Conservation (phyloP, 768 basidiomycete genomes). For the Tulasnella sp. region DNA sequence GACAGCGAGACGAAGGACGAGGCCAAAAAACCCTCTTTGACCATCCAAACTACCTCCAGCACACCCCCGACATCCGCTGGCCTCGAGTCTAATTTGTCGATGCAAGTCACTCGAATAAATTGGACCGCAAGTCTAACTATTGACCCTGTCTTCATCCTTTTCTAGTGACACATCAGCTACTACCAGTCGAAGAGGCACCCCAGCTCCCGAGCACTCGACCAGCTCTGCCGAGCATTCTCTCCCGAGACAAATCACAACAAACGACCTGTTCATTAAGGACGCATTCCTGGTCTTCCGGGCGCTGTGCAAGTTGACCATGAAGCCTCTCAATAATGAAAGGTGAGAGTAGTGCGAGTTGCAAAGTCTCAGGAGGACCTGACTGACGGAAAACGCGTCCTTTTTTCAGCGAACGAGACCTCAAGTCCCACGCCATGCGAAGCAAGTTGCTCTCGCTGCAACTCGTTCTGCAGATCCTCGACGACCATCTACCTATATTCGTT, state of each 20-base stretch:
- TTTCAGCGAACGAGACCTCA: constrained; percentile 83
- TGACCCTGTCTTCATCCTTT: not conserved
- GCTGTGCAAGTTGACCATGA: constrained; percentile 96
- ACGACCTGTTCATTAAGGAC: constrained; percentile 92
- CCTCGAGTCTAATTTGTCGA: not conserved
- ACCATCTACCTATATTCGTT: constrained; percentile 83
- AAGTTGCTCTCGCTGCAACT: constrained; percentile 92
- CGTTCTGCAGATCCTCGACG: constrained; percentile 82
- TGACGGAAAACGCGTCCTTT: not conserved
- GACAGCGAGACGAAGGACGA: not conserved
- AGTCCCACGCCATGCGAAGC: constrained; percentile 95
- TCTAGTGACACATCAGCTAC: not conserved
- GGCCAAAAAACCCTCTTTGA: not conserved
- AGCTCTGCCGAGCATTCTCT: constrained; percentile 24
- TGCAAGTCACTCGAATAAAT: not conserved
- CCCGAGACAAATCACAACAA: constrained; percentile 49
- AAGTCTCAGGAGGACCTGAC: not conserved
- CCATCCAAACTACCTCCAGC: not conserved
- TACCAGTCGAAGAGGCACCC: not conserved
- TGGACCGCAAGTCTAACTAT: not conserved
- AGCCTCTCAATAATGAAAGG: constrained; percentile 91
- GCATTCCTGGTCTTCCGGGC: constrained; percentile 97
- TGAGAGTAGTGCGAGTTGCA: constrained; percentile 27
- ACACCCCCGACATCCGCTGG: not conserved
- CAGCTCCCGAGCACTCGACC: not conserved